Evolutionary conservation across 139 green algal genomes (phyloP), one percentile per base, ranked within the genome.

Genomic region (Astrephomene gubernaculifera): DNA sequence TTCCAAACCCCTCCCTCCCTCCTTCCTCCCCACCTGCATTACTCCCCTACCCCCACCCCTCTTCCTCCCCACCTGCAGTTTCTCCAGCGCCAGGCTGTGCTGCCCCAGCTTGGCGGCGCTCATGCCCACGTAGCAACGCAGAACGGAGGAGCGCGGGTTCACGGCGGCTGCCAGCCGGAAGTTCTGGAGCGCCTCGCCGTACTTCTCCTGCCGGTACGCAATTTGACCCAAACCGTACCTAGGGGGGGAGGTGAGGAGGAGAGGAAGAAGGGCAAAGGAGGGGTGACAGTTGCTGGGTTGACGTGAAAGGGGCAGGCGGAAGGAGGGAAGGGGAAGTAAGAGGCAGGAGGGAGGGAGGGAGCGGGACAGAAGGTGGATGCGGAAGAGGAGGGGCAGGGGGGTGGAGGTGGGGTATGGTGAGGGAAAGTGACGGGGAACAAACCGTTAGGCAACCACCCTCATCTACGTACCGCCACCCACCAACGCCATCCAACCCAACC

Each of bases 171-270:
- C 95, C 25, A 81, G 85, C 49, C 92, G 73, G 88, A 99, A 99
- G 92, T 99, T 95, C 82, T 94, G 94, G 75, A 98, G 93, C 5
- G 97, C 96, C 89, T 98, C 89, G 31, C 93, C 91, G 49, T 94
- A 97, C 92, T 98, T 98, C 86, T 99, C 97, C 91, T 99, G 96
- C 38, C 94, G 87, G 82, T 96, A 96, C 83, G 96, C 96, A 36
- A 99, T 95, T 85, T 96, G 94, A 31, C 97, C 97, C 67, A 99
- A 91, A 24, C 97, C 97, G 89, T 99, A 99, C 86, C 94, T 97
- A 89, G 41, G 21, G 27, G n/a, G 43, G 12, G 49, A 57, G 49
- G 49, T 12, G 49, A 12, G 17, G 60, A 22, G 60, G n/a, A 22
- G 21, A 31, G 60, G 22, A 22, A 17, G 79, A 24, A 31, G 65